Base-by-base conservation (phyloP, 2,329 filamentous ascomycete genomes). In the Chaetomium sp. region DNA sequence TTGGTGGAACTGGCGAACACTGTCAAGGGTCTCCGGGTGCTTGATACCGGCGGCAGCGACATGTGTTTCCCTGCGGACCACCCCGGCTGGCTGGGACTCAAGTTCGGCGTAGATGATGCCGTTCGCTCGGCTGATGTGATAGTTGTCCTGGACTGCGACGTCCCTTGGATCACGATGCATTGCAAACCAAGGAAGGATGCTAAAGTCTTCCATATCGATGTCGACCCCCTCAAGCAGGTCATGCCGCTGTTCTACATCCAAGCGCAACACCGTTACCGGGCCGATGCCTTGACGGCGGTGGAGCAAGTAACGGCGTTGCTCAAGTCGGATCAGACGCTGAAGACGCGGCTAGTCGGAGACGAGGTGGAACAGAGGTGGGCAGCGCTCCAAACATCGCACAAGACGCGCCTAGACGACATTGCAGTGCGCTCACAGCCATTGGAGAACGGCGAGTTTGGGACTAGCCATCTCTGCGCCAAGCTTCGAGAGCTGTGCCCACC, bases 81-180 rank as follows among this genome's bases (percentile, higher is more conserved):
- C 63, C 82, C 79, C 1, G 82, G 73, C 0, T 89, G 81, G 74
- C 67, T 89, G 10, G 86, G 91, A 2, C 69, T 94, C 51, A 79
- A 84, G 44, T 95, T 85, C 64, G 89, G 89, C 3, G 77, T 81
- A 2, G 87, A 95, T 51, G 82, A 88, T 1, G 76, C 78, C 43
- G 88, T 96, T 67, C 80, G 78, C 56, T 82, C 82, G 0, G 89
- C 91, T 0, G 92, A 96, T 68, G 81, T 90, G 9, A 95, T 96
- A 57, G 62, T 96, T 1, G 86, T 96, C 2, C 67, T 95, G 32
- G 88, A 96, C 70, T 95, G 90, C 61, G 91, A 96, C 66, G 90
- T 96, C 0, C 91, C 91, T 0, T 96, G 91, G 90, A 91, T 96
- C 54, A 85, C 86, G n/a, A 94, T 89, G 0, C 82, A 84, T 12